phyloP scores from a whole-genome alignment of 2,329 filamentous ascomycete species.

The Aureobasidium sp. region DNA sequence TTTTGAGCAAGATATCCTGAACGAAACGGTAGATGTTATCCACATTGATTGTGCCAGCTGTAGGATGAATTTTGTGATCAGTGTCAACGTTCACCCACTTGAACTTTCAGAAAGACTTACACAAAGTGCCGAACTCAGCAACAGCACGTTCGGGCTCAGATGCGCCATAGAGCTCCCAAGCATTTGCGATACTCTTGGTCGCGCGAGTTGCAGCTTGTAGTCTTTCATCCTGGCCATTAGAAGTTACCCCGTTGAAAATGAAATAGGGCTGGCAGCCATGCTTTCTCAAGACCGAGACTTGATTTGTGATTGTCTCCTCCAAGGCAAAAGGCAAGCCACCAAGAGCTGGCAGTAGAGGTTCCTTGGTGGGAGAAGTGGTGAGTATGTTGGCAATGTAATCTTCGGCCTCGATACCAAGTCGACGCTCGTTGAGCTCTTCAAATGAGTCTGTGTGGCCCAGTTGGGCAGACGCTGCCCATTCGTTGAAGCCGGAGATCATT shows the following conservation, averaged over 20 bases:
- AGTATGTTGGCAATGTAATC: slow-evolving; percentile 80
- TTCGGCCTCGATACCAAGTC: slow-evolving; percentile 80
- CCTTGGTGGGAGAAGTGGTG: slow-evolving; percentile 61
- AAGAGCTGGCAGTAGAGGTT: slow-evolving; percentile 82
- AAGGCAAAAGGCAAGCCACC: slow-evolving; percentile 81
- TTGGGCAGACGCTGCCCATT: slow-evolving; percentile 44
- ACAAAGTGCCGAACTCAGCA: slow-evolving; percentile 65
- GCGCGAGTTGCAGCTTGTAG: slow-evolving; percentile 19
- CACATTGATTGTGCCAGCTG: slow-evolving; percentile 60
- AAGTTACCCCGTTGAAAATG: slow-evolving; percentile 82
- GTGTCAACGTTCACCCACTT: no score
- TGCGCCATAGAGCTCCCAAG: slow-evolving; percentile 81
- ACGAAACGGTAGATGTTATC: slow-evolving; percentile 71
- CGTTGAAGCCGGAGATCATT: slow-evolving; percentile 46
- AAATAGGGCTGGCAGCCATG: slow-evolving; percentile 70
- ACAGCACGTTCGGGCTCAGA: slow-evolving; percentile 76
- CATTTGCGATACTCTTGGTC: slow-evolving; percentile 40
- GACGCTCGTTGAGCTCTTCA: slow-evolving; percentile 63
- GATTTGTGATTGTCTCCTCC: slow-evolving; percentile 64
- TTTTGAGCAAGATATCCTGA: slow-evolving; percentile 63
- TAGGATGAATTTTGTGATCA: no score
- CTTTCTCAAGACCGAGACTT: slow-evolving; percentile 65
- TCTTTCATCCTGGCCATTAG: slow-evolving; percentile 40
- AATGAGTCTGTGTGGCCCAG: slow-evolving; percentile 55
- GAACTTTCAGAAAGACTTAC: no score